Evolutionary conservation across 306 rosid genomes (phyloP).

Genomic region (cucumber (Cucumis sativus)): Cucumber_9930_V3 NC_026658.2:4977501-4978000

Average conservation of each 20-base stretch:
- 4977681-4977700: not conserved
- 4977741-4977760: not conserved
- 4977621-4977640: not conserved
- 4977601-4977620: not conserved
- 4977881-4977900: not conserved
- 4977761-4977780: not conserved
- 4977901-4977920: slow-evolving; percentile 22
- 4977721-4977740: not conserved
- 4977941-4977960: slow-evolving; percentile 16
- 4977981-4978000: not conserved
- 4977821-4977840: slow-evolving; percentile 1
- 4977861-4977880: slow-evolving; percentile 10
- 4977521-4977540: not conserved
- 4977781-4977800: not conserved
- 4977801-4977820: not conserved
- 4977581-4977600: not conserved
- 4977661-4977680: not conserved
- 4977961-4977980: slow-evolving; percentile 9
- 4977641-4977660: not conserved
- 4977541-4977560: not conserved
- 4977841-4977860: not conserved
- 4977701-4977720: not conserved
- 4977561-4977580: not conserved
- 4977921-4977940: slow-evolving; percentile 26
- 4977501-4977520: not conserved